phyloP scores from a whole-genome alignment of 2,329 filamentous ascomycete genomes.

The Paecilomyces dactylethromorphus region DNA sequence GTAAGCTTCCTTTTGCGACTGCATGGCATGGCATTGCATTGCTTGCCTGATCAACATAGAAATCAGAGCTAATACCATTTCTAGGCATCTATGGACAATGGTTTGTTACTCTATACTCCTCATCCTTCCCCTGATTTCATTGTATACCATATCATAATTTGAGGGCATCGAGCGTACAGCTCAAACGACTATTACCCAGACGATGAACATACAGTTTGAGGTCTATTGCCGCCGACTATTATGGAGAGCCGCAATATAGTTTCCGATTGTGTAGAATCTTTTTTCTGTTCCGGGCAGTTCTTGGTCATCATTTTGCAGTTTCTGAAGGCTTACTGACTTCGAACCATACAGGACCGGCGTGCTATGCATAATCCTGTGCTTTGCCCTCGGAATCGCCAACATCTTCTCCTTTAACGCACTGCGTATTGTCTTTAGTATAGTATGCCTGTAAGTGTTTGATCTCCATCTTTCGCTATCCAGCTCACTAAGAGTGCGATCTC shows the following conservation, averaged over 20 bases:
- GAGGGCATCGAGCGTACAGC: neutral
- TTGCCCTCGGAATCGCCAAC: slow-evolving; percentile 62
- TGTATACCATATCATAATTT: neutral
- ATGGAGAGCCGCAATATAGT: neutral
- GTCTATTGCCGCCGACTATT: neutral
- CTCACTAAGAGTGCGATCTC: slow-evolving; percentile 38
- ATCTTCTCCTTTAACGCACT: slow-evolving; percentile 55
- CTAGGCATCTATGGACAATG: slow-evolving; percentile 64
- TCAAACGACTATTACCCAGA: neutral
- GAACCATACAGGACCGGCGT: slow-evolving; percentile 39
- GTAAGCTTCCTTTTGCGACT: slow-evolving; percentile 36
- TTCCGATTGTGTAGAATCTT: neutral
- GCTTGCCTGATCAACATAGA: slow-evolving; percentile 5
- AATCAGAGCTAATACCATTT: slow-evolving; percentile 8
- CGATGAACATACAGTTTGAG: neutral
- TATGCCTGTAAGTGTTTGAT: slow-evolving; percentile 47
- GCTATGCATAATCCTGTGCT: slow-evolving; percentile 58
- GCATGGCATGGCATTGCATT: neutral
- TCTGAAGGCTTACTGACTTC: neutral
- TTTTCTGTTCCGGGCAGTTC: neutral
- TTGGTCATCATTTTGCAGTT: neutral
- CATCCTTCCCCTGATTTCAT: neutral
- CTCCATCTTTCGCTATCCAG: neutral
- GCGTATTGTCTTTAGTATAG: slow-evolving; percentile 54
- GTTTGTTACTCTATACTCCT: slow-evolving; percentile 37